Evolutionary conservation across 139 green algal species (phyloP), one percentile per base, ranked within the genome.

Genomic region (Chlorella vulgaris): DNA sequence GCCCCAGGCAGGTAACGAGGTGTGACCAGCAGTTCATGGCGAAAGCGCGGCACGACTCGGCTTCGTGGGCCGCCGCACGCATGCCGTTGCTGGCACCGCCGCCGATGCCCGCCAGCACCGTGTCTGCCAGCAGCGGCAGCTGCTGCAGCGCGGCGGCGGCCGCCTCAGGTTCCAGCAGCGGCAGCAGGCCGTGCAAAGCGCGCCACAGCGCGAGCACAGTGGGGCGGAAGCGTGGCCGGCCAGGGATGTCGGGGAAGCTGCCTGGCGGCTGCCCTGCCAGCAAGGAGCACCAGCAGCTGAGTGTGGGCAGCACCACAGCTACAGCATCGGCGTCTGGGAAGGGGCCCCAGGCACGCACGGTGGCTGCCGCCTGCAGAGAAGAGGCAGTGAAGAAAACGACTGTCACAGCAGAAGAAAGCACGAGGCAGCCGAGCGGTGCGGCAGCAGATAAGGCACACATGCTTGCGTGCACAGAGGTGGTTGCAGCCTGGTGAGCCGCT

Each of bases 141-240:
- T 60, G 55, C 40, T 58, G 47, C 29, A 81, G 40, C 15, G 65
- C 36, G 40, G 40, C 22, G 26, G 19, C 35, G 2, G 58, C 62
- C n/a, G 61, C 51, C 19, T 43, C 62, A 10, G 53, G 53, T 21
- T 39, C 38, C 76, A 78, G 33, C 18, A 82, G 71, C 1, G 68
- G 74, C 71, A 87, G 80, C 71, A 87, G 22, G 50, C 68, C 78
- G 69, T 76, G 67, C 71, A 87, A n/a, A 0, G 78, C 77, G 6
- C 71, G 78, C 83, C 83, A 87, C 15, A 87, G 43, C 1, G 75
- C 63, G 31, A 81, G 19, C 1, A 39, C 13, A 0, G 83, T 63
- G 42, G 82, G 83, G 10, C 40, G 42, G 60, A 86, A 84, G 38
- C 38, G 61, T 19, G 76, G 39, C 42, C 62, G n/a, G 31, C 26